A percentile compares a stretch with the other conserved stretches of the same genome.
phyloP scores from a whole-genome alignment of 441 rosid genomes.

The Pelargonium citronellum region DNA sequence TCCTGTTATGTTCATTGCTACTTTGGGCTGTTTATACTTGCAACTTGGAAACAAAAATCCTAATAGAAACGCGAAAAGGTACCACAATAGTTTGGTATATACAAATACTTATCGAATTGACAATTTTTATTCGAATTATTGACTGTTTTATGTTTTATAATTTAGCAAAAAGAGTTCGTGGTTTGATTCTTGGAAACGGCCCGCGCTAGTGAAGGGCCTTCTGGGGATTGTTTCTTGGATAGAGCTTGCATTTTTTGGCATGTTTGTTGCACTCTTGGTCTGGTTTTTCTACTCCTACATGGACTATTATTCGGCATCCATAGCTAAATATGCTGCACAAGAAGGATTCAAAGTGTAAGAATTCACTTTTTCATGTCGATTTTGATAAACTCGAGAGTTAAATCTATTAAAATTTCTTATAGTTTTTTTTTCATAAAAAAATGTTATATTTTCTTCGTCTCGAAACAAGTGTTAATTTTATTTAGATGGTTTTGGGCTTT shows the following conservation, averaged over 20 bases:
- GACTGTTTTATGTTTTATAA: too few species aligned
- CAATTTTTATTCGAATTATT: too few species aligned
- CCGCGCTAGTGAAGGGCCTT: constrained; percentile 52
- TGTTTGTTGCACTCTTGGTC: constrained; percentile 47
- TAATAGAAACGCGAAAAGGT: neutral
- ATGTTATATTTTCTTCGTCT: too few species aligned
- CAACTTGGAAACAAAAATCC: constrained; percentile 32
- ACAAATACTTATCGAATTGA: too few species aligned
- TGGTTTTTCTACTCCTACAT: constrained; percentile 42
- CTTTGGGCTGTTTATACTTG: constrained; percentile 41
- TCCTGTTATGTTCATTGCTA: constrained; percentile 45
- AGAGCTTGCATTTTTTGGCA: constrained; percentile 40
- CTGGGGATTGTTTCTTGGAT: constrained; percentile 52
- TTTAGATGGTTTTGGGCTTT: too few species aligned
- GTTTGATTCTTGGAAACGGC: constrained; percentile 27
- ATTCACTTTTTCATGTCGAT: neutral
- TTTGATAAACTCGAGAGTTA: too few species aligned
- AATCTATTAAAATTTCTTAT: too few species aligned
- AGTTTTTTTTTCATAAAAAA: too few species aligned
- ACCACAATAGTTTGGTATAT: neutral
- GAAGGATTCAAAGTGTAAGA: neutral
- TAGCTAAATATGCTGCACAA: neutral
- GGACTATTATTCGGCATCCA: neutral
- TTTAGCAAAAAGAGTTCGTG: neutral
- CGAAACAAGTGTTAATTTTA: too few species aligned